Percentiles rank a stretch among this genome's conserved stretches.
Conservation (phyloP, 441 rosid genomes). For the Sinapis alba region DNA sequence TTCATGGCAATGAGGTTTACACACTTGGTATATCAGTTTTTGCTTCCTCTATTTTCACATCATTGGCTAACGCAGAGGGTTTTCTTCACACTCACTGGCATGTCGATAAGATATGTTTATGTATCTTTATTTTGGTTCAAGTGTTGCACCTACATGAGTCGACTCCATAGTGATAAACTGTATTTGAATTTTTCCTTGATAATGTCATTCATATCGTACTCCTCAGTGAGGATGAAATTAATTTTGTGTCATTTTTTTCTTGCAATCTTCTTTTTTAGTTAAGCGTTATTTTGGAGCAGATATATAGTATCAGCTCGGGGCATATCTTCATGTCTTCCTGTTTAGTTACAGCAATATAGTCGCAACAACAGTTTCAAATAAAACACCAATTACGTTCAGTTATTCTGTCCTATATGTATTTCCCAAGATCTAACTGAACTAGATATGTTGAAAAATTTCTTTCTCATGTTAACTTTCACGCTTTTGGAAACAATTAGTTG, state of each 20-base stretch:
- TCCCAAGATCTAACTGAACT: not conserved
- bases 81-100: not conserved
- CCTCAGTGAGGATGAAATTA: not conserved
- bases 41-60: not conserved
- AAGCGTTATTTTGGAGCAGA: not conserved
- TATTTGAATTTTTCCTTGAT: not conserved
- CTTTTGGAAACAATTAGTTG: slow-evolving; percentile 90
- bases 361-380: not conserved
- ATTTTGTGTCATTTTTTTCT: not conserved
- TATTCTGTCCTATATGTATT: not conserved
- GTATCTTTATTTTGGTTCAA: not conserved
- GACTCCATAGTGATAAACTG: not conserved
- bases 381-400: not conserved
- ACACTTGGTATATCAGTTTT: too few species aligned
- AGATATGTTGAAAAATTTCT: slow-evolving; percentile 4
- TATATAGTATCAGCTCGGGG: not conserved
- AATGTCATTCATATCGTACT: not conserved
- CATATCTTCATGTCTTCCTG: not conserved
- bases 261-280: not conserved
- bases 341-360: not conserved
- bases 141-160: not conserved
- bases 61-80: not conserved
- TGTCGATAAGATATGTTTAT: not conserved
- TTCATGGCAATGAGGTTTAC: too few species aligned
- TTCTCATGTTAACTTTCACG: slow-evolving; percentile 40